phyloP scores from a whole-genome alignment of 192 early-diverging fungal genomes.

The Coemansia sp. region DNA sequence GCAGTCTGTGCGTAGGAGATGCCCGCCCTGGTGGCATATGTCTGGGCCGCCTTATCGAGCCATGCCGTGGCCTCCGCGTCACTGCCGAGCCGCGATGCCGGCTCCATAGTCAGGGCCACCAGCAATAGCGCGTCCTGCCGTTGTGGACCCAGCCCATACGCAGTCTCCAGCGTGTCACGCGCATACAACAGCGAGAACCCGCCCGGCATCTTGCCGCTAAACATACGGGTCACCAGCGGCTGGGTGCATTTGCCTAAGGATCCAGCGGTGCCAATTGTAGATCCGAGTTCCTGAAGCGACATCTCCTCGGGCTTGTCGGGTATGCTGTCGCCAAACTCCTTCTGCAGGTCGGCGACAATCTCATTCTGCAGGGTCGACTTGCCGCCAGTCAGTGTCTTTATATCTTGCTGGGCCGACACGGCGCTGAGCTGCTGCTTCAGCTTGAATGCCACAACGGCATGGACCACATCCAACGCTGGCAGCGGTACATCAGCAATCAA shows the following conservation, averaged over 20 bases:
- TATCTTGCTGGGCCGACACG: conserved; percentile 63
- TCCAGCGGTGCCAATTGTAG: conserved; percentile 57
- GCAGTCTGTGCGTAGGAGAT: conserved; percentile 48
- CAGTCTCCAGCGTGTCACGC: conserved; percentile 59
- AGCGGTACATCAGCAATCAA: conserved; percentile 62
- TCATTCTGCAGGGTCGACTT: conserved; percentile 98
- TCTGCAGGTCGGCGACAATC: conserved; percentile 88
- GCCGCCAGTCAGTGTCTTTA: conserved; percentile 80
- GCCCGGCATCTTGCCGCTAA: conserved; percentile 88
- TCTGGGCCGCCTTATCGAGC: conserved; percentile 69
- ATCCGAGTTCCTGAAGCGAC: conserved; percentile 69
- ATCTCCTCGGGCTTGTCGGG: conserved; percentile 91
- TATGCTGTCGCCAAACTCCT: conserved; percentile 79
- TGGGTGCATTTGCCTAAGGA: conserved; percentile 77
- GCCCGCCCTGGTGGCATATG: conserved; percentile 70
- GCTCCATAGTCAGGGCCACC: conserved; percentile 77
- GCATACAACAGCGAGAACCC: conserved; percentile 77
- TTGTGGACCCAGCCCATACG: conserved; percentile 75
- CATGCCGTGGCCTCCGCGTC: conserved; percentile 8
- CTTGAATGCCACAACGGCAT: conserved; percentile 80
- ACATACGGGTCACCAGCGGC: conserved; percentile 68
- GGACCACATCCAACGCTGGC: conserved; percentile 67
- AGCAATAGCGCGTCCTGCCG: conserved; percentile 72
- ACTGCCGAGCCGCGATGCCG: conserved; percentile 62
- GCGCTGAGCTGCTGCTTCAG: conserved; percentile 76